These are phyloP conservation scores for Alternaria triticimaculans DNA, from an alignment of 2,329 filamentous ascomycete genomes.

Conservation along the genomic window DNA sequence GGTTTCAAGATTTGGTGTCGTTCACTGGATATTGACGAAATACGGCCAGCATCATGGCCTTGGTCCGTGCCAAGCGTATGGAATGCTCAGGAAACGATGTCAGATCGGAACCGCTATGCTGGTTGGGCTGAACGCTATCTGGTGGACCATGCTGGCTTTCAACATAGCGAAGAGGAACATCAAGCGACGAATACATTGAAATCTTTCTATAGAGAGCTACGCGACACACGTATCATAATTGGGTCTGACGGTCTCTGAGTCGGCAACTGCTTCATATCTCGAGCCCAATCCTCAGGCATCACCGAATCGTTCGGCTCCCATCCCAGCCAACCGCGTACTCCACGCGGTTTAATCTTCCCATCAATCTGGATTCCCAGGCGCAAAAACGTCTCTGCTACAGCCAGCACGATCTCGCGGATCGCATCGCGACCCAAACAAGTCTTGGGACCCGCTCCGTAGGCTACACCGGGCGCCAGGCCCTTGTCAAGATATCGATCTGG, in stretches of 20 bases:
- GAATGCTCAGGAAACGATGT: neutral
- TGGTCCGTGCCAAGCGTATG: neutral
- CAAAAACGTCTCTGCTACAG: neutral
- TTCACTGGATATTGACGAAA: neutral
- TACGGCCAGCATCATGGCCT: neutral
- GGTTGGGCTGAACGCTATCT: neutral
- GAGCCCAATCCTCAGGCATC: neutral
- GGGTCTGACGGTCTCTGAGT: neutral
- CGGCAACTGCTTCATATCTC: neutral
- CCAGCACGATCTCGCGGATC: neutral
- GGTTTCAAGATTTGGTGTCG: neutral
- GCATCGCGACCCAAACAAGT: neutral
- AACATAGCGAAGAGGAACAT: neutral
- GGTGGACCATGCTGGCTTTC: neutral
- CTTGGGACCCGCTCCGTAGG: neutral
- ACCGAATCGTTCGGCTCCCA: neutral
- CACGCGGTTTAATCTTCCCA: neutral
- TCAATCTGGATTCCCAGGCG: neutral
- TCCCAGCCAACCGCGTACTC: neutral
- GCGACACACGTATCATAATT: neutral
- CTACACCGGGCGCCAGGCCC: neutral
- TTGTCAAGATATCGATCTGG: neutral
- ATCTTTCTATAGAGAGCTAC: neutral
- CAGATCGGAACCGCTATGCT: neutral
- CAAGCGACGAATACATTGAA: neutral